Percentiles rank a stretch among this genome's conserved stretches.
Evolutionary conservation across 2,329 filamentous ascomycete species (phyloP).

Genomic region (Venturia pyrina): DNA sequence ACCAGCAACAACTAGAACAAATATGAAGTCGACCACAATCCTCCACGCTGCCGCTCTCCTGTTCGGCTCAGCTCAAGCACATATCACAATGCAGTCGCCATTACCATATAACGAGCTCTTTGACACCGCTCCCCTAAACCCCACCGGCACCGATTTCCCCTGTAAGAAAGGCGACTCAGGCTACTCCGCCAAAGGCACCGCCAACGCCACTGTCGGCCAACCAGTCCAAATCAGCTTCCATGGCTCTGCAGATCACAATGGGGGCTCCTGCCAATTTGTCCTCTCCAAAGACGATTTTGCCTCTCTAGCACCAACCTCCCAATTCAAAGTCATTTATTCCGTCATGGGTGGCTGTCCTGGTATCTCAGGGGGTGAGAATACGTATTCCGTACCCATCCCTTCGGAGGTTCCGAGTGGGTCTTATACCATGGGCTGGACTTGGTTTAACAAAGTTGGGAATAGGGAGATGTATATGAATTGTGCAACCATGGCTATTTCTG

Average conservation of each 20-base stretch:
- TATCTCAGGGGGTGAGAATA: conserved; percentile 43
- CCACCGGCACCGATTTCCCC: conserved; percentile 10
- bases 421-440: conserved; percentile 79
- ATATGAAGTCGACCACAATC: background rate
- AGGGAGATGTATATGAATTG: conserved; percentile 99
- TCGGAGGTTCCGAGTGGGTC: conserved; percentile 57
- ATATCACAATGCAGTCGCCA: conserved; percentile 9
- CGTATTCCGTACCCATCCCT: conserved; percentile 62
- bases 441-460: conserved; percentile 89
- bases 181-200: background rate
- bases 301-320: conserved; percentile 41
- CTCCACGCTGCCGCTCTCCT: background rate
- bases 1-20: background rate
- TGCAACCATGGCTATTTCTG: conserved; percentile 58
- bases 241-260: conserved; percentile 68
- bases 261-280: conserved; percentile 83
- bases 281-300: conserved; percentile 64
- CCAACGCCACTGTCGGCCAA: conserved; percentile 5
- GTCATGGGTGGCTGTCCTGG: conserved; percentile 77
- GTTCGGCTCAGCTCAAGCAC: conserved; percentile 1
- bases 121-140: conserved; percentile 3
- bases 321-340: conserved; percentile 85
- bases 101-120: background rate
- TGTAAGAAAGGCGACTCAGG: conserved; percentile 4
- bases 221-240: conserved; percentile 44